Evolutionary conservation across 2,329 filamentous ascomycete genomes (phyloP).

Genomic region (Juglanconis oblonga): DNA sequence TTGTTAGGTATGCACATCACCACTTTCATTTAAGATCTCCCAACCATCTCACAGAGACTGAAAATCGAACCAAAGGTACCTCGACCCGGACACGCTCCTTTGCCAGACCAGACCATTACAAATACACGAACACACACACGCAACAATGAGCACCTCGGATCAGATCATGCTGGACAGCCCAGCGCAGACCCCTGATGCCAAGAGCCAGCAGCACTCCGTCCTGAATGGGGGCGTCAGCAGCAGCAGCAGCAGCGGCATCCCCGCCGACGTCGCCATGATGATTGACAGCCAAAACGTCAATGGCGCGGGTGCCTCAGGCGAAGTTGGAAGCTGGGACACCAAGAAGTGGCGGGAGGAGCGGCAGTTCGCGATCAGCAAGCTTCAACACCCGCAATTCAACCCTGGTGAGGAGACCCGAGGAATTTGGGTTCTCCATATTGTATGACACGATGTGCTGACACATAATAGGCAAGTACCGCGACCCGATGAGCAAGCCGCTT

Average conservation of each 20-base stretch:
- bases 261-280: conserved; percentile 13
- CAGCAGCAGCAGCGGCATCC: not conserved
- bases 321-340: conserved; percentile 29
- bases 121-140: not conserved
- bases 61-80: not conserved
- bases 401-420: conserved; percentile 33
- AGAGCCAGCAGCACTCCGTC: conserved; percentile 9
- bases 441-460: not conserved
- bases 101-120: not conserved
- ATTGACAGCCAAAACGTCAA: not conserved
- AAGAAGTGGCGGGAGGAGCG: conserved; percentile 43
- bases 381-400: conserved; percentile 46
- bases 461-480: conserved; percentile 37
- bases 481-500: conserved; percentile 40
- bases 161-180: conserved; percentile 18
- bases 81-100: not conserved
- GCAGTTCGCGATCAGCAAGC: conserved; percentile 34
- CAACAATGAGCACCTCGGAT: conserved; percentile 12
- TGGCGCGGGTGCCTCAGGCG: conserved; percentile 5
- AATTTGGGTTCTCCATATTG: too few species aligned
- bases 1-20: not conserved
- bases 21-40: not conserved
- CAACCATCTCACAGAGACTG: not conserved
- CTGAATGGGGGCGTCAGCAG: not conserved
- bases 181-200: conserved; percentile 15